These are phyloP conservation scores for Byssoonygena ceratinophila DNA, from an alignment of 2,329 filamentous ascomycete genomes.

Conservation along the genomic window DNA sequence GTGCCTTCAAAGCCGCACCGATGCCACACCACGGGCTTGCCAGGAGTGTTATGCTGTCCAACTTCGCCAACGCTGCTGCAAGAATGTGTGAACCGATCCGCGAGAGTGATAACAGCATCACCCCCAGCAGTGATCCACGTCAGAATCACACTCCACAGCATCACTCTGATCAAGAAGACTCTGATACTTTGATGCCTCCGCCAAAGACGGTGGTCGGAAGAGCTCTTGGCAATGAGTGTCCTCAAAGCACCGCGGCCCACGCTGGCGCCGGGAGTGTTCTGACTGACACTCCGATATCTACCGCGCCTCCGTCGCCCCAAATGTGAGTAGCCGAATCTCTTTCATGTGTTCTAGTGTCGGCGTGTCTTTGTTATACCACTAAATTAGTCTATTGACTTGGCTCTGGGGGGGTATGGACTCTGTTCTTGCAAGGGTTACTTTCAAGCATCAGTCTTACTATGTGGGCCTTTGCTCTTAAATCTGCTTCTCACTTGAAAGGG, in stretches of 20 bases:
- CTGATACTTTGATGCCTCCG: constrained; percentile 26
- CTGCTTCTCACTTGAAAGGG: too few relatives aligned
- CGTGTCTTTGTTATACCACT: background rate
- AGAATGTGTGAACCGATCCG: constrained; percentile 14
- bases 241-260: constrained; percentile 32
- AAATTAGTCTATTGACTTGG: background rate
- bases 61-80: constrained; percentile 20
- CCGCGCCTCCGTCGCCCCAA: constrained; percentile 51
- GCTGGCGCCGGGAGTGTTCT: constrained; percentile 45
- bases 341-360: constrained; percentile 3
- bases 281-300: constrained; percentile 54
- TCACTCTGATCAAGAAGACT: constrained; percentile 16
- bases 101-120: constrained; percentile 19
- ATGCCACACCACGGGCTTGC: too few relatives aligned
- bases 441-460: background rate
- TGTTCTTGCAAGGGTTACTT: background rate
- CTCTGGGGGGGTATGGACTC: background rate
- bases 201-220: constrained; percentile 33
- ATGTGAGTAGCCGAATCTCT: constrained; percentile 41
- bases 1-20: too few relatives aligned
- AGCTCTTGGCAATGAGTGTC: constrained; percentile 33
- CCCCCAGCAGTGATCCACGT: too few relatives aligned
- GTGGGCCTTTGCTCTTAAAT: too few relatives aligned
- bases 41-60: constrained; percentile 42
- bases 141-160: too few relatives aligned